Percentiles rank a stretch among this genome's conserved stretches.
These are phyloP conservation scores for Mortierella sp. DNA, from an alignment of 371 early-diverging fungal genomes.

Conservation along the genomic window DNA sequence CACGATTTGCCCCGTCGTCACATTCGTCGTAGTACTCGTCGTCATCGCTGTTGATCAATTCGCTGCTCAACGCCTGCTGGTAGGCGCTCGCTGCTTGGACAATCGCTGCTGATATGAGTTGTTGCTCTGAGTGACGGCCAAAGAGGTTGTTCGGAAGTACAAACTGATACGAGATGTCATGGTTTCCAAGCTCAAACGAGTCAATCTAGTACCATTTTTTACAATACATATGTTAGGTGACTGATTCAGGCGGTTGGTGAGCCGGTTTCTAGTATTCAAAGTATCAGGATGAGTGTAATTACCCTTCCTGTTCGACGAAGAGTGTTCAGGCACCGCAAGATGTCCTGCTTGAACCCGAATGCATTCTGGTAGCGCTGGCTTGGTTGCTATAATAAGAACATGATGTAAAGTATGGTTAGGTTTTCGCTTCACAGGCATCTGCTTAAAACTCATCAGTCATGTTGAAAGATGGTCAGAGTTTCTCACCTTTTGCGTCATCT, in stretches of 20 bases:
- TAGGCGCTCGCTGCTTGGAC: conserved; percentile 50
- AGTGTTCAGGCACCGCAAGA: conserved; percentile 64
- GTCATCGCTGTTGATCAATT: background rate
- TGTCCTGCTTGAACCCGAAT: conserved; percentile 69
- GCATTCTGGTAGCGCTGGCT: conserved; percentile 73
- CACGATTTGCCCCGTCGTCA: background rate
- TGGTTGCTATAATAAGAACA: conserved; percentile 62
- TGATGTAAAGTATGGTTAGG: background rate
- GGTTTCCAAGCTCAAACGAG: conserved; percentile 63
- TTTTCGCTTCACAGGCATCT: too few species aligned
- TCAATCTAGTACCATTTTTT: conserved; percentile 29
- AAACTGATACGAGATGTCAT: conserved; percentile 70
- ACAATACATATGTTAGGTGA: background rate
- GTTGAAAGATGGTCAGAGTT: background rate
- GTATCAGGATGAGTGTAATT: background rate
- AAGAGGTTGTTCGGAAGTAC: conserved; percentile 68
- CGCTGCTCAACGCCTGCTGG: conserved; percentile 28
- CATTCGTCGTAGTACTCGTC: conserved; percentile 8
- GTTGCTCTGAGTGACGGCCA: conserved; percentile 59
- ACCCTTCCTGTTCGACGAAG: conserved; percentile 42
- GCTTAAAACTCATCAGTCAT: background rate
- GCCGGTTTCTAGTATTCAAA: too few species aligned
- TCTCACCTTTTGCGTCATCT: conserved; percentile 71
- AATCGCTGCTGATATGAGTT: conserved; percentile 51
- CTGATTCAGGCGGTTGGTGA: background rate